Base-by-base conservation (phyloP, 352 stramenopile species). In the Globisporangium takayamanum region DNA sequence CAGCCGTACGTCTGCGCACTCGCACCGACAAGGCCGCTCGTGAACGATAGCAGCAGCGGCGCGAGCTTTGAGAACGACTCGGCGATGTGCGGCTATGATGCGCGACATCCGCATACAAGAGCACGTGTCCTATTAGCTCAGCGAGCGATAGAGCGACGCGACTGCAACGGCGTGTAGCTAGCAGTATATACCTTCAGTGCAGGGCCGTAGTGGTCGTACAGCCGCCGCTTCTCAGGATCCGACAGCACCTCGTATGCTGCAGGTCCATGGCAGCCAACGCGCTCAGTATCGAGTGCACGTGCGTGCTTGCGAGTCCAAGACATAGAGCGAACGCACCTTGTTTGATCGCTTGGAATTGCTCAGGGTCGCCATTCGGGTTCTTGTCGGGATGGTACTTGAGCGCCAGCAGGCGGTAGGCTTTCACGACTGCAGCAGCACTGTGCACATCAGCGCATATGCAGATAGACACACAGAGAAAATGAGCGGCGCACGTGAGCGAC, bases 361-460 rank as follows among this genome's bases (percentile, higher is more conserved):
- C 82, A 0, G 87, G 82, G 46, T 88, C 74, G 2, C 84, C 88
- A 45, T 82, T 84, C 14, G 84, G 89, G 70, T 98, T 98, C 75
- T 98, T 98, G 73, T 99, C 96, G 2, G 96, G 96, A 59, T 99
- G 95, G n/a, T 97, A 88, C 72, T 97, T 88, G 36, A 98, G 78
- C 59, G 86, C 90, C 56, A 97, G 76, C 50, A 82, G 81, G 52
- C 97, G 95, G 69, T 99, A 99, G 5, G 95, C 91, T 51, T 91
- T 87, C 65, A 98, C 97, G 55, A 99, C 98, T 50, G 96, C 91
- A 6, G 95, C 74, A 33, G 92, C 69, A 63, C 82, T 98, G 57
- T n/a, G 45, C 22, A n/a, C 0, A 26, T 25, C 42, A 54, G 8
- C 16, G 22, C 11, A 22, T n/a, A 28, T 52, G 16, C 12, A 36